Base-by-base conservation (phyloP, 495 filamentous ascomycete genomes). In the Penicillium atrosanguineum region DNA sequence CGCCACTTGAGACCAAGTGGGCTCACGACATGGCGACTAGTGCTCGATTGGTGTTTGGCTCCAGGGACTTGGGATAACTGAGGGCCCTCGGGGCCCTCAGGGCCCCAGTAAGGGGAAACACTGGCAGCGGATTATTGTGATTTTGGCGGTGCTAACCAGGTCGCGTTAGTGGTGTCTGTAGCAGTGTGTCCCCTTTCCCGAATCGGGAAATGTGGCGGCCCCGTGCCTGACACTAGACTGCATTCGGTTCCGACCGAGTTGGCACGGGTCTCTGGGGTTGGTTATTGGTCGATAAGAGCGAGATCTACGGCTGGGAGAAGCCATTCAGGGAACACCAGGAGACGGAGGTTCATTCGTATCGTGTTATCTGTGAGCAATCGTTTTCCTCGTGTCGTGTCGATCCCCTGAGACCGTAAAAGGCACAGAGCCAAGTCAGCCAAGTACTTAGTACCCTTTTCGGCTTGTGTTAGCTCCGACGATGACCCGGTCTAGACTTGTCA, bases 41-140 rank as follows among this genome's bases (percentile, higher is more conserved):
- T 37, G 43, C 25, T 58, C 38, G 38, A 41, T 28, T 28, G 36
- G 20, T 37, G 41, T 25, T 48, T 39, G 38, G 43, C 18, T 41
- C 23, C 18, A 31, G 42, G 16, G 20, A 44, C n/a, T 18, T 18
- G 15, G 25, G 7, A 37, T 12, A 3, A 37, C 5, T 16, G 1
- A 39, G 4, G 38, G 38, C 7, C 38, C 21, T 23, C 23, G 9
- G n/a, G n/a, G 16, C n/a, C 16, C n/a, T 16, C 14, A 39, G 4
- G 38, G 38, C 7, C 38, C 18, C 48, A 25, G 58, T 55, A 61
- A 61, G 59, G 59, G 59, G 55, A 59, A 56, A 44, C 34, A 7
- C 14, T 51, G 58, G 56, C 48, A 62, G 53, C 34, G 45, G 38
- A 54, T 48, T 54, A 41, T 54, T 47, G 44, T 51, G 38, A 15